phyloP scores from a whole-genome alignment of 2,329 filamentous ascomycete species.

The Cercospora canescens region DNA sequence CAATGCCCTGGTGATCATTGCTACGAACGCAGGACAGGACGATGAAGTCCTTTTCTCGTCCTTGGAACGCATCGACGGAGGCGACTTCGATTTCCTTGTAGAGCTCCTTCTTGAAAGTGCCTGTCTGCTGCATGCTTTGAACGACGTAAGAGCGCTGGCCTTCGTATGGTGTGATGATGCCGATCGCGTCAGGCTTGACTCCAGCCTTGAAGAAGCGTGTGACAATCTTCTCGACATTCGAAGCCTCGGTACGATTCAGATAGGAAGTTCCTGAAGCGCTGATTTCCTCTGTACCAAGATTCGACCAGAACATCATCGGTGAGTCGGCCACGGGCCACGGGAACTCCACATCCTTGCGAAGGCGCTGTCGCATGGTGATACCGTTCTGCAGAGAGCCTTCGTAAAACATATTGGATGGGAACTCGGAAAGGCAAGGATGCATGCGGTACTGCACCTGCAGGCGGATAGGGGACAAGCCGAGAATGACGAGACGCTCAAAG shows the following conservation, averaged over 20 bases:
- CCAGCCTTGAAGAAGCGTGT: slow-evolving; percentile 98
- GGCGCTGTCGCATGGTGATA: slow-evolving; percentile 82
- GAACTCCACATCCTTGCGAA: slow-evolving; percentile 93
- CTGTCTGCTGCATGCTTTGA: slow-evolving; percentile 97
- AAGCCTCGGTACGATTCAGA: slow-evolving; percentile 93
- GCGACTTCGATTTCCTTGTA: slow-evolving; percentile 99
- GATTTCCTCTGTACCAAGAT: slow-evolving; percentile 95
- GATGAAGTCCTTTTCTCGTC: slow-evolving; percentile 98
- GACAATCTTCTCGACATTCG: slow-evolving; percentile 97
- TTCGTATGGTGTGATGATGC: slow-evolving; percentile 98
- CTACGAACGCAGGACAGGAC: slow-evolving; percentile 96
- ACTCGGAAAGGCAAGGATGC: slow-evolving; percentile 96
- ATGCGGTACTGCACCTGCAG: slow-evolving; percentile 98
- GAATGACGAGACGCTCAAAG: slow-evolving; percentile 91
- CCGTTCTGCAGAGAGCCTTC: slow-evolving; percentile 96
- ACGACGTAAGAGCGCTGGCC: slow-evolving; percentile 98
- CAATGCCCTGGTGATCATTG: slow-evolving; percentile 98
- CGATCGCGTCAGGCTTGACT: slow-evolving; percentile 89
- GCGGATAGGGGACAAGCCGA: slow-evolving; percentile 87
- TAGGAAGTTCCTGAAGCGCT: slow-evolving; percentile 97
- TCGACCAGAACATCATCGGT: slow-evolving; percentile 99
- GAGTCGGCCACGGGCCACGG: slow-evolving; percentile 93
- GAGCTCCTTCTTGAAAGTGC: slow-evolving; percentile 95
- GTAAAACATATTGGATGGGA: slow-evolving; percentile 99
- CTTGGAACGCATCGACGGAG: slow-evolving; percentile 97